Base-by-base conservation (phyloP, 2,329 filamentous ascomycete genomes). In the Penicillium fuscoglaucum region DNA sequence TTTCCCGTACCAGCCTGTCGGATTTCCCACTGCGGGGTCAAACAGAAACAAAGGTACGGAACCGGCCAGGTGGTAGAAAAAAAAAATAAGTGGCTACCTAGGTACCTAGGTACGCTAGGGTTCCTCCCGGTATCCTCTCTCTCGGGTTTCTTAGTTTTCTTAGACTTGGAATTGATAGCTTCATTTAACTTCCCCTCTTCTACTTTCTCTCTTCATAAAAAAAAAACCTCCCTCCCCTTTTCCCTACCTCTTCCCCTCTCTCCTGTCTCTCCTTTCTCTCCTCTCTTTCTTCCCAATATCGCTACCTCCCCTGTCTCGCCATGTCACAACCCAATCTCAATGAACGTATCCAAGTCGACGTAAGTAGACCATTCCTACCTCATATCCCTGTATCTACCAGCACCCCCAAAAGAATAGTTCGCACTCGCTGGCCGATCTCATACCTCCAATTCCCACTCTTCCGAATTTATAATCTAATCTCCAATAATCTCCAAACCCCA, bases 341-440 rank as follows among this genome's bases (percentile, higher is more conserved):
- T 40, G 70, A 73, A 58, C 65, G 65, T 37, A 74, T 74, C n/a
- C 68, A 69, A 50, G 59, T 73, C 45, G 72, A 74, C 67, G 72
- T 74, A 69, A 69, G 71, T 41, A 29, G n/a, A 35, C 17, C 10
- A 29, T 41, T 29, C 19, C 9, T 35, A 37, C 12, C 40, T 15
- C 15, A 17, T 26, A 44, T 15, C 28, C 17, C 15, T n/a, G 6
- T 40, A 41, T 10, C 17, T 33, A 8, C 19, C 29, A 45, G 28
- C 12, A 10, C 29, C 19, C 13, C 3, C 35, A 15, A 26, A 28
- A 46, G 21, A 26, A n/a, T 1, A 46, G 13, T 21, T 6, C 29
- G 13, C 29, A 19, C 9, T 33, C 15, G 7, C 24, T 26, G 5
- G 12, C 15, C 29, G 5, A 40, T 19, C 48, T 21, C 17, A 13